Base-by-base conservation (phyloP, 192 early-diverging fungal species). In the Phycomyces blakesleeanus region DNA sequence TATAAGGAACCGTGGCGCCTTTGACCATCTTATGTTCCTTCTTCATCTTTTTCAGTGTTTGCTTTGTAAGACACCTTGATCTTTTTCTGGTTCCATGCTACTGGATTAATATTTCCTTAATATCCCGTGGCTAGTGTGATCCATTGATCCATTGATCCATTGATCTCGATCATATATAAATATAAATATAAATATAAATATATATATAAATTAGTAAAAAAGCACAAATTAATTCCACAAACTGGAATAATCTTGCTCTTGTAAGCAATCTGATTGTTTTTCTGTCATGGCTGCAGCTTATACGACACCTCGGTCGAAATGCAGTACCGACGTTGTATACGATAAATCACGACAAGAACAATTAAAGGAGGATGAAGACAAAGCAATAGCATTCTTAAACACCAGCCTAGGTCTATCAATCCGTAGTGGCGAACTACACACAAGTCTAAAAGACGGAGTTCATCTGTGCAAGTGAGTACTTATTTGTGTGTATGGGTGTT, bases 391-490 rank as follows among this genome's bases (percentile, higher is more conserved):
- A 15, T 59, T 41, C 22, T 25, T 59, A 44, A 59, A 59, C 11
- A 20, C 22, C n/a, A 42, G 34, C 3, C 24, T 59, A 5, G 6
- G 39, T 11, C 16, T 59, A 20, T 59, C 57, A 22, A 26, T 59
- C 41, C 10, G 38, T 7, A 21, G 22, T 24, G 57, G 57, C 9
- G 38, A 59, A 3, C 40, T 59, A 20, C 39, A 59, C 5, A 44
- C 10, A 59, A 7, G 21, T 14, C 22, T 59, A 59, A 42, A 59
- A 25, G 38, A 44, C 21, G 57, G 57, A 8, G 24, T 59, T 11
- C 15, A 41, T 21, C 57, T 59, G 14, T 59, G 57, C 57, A 59
- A 59, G 57, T 59, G 22, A 59, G 57, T 40, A 21, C 14, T 9
- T n/a, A n/a, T n/a, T 24, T 5, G 22, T 5, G n/a, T 41, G 37